These are phyloP conservation scores for Alternaria alternata DNA, from an alignment of 2,329 filamentous ascomycete genomes.

Conservation along the genomic window DNA sequence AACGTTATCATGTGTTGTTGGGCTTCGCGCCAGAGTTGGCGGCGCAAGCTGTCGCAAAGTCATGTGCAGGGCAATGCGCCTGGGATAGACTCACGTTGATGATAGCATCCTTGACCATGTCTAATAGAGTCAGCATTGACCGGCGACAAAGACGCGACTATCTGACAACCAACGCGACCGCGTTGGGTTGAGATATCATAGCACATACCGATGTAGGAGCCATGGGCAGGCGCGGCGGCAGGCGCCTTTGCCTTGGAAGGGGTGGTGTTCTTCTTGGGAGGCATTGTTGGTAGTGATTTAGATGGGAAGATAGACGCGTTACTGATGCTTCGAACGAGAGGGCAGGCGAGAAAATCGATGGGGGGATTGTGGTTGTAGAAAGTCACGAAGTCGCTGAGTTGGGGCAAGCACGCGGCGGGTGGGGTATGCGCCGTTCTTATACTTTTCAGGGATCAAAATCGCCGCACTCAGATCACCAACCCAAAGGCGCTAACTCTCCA, in stretches of 20 bases:
- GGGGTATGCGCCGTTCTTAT: conserved; percentile 41
- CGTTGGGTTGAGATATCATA: conserved; percentile 55
- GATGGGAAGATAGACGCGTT: conserved; percentile 33
- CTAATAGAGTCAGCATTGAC: conserved; percentile 64
- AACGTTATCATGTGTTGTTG: conserved; percentile 25
- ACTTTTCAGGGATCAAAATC: conserved; percentile 29
- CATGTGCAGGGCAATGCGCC: conserved; percentile 55
- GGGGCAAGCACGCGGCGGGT: conserved; percentile 37
- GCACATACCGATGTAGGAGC: conserved; percentile 71
- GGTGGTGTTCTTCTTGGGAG: conserved; percentile 69
- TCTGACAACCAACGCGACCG: conserved; percentile 55
- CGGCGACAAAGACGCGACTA: conserved; percentile 59
- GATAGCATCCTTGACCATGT: conserved; percentile 78
- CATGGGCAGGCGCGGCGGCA: conserved; percentile 63
- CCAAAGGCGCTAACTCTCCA: conserved; percentile 33
- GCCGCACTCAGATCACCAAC: conserved; percentile 42
- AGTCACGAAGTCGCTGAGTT: conserved; percentile 36
- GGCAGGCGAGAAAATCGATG: conserved; percentile 30
- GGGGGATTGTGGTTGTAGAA: conserved; percentile 29
- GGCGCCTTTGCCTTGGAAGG: conserved; percentile 66
- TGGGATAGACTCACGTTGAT: conserved; percentile 69
- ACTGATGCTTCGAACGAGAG: conserved; percentile 48
- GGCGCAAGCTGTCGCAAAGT: conserved; percentile 28
- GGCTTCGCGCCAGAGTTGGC: conserved; percentile 43
- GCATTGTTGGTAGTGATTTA: conserved; percentile 59